These are phyloP conservation scores for Aspergillus sp. DNA, from an alignment of 2,329 filamentous ascomycete species.

Conservation along the genomic window DNA sequence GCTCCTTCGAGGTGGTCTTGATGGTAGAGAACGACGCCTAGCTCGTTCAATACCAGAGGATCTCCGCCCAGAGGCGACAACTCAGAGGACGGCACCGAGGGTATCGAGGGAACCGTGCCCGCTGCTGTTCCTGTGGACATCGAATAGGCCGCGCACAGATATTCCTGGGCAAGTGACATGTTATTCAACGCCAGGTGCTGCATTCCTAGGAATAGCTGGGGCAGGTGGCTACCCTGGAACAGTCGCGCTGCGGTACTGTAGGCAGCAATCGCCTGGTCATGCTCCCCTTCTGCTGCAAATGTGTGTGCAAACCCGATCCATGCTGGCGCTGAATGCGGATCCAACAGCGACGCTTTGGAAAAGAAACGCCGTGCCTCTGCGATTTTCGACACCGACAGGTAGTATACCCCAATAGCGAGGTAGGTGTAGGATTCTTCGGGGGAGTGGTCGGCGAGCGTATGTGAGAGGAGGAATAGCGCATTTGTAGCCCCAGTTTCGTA, in stretches of 20 bases:
- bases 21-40: conserved; percentile 94
- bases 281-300: conserved; percentile 94
- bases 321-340: conserved; percentile 92
- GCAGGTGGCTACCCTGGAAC: conserved; percentile 95
- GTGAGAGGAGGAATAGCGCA: conserved; percentile 83
- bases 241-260: conserved; percentile 93
- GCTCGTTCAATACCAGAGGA: conserved; percentile 88
- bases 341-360: conserved; percentile 95
- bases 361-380: conserved; percentile 94
- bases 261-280: conserved; percentile 96
- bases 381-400: conserved; percentile 83
- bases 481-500: conserved; percentile 87
- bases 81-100: conserved; percentile 22
- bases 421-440: conserved; percentile 90
- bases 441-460: conserved; percentile 88
- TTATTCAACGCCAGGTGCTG: conserved; percentile 97
- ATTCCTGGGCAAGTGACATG: conserved; percentile 89
- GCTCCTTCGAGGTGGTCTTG: conserved; percentile 77
- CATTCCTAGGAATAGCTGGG: conserved; percentile 96
- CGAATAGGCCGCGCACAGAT: conserved; percentile 82
- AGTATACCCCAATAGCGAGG: conserved; percentile 94
- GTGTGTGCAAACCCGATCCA: conserved; percentile 99
- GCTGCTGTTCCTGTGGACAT: conserved; percentile 46
- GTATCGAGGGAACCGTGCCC: conserved; percentile 27
- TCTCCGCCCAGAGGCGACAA: conserved; percentile 53